Base-by-base conservation (phyloP, 202 grass and related monocot species). In the Saccharum hybrid region DNA sequence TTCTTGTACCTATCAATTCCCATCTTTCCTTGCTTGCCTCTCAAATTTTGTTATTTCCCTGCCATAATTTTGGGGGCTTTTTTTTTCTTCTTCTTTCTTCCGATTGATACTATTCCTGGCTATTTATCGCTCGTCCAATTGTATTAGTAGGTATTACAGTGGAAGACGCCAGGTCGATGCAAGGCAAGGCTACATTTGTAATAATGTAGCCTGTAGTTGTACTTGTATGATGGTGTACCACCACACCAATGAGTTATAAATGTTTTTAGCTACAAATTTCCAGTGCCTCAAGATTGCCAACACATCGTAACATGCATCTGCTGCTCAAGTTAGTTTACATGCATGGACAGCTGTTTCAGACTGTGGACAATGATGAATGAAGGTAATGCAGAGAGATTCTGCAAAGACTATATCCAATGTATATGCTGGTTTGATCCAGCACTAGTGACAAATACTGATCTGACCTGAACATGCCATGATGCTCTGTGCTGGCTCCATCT, bases 41-140 rank as follows among this genome's bases (percentile, higher is more conserved):
- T 54, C 2, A 5, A 62, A 52, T 68, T 74, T 76, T 82, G 60
- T 57, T 21, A 21, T 79, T 49, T 59, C 9, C 21, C 70, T 75
- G 36, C 23, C 41, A 18, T n/a, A 31, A 52, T 49, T 45, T 22
- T 76, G 8, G 43, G 38, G 1, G 69, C 31, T 72, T 62, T 63
- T 77, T 40, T 40, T 1, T 46, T 46, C 16, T 19, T 54, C 16
- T 19, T 57, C 16, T 19, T 57, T 57, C 51, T 54, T 54, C 51
- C 19, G 51, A 54, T n/a, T 8, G 51, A 1, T 54, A 3, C 19
- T 57, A 9, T 57, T 56, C 51, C 18, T 56, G 51, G 51, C 18
- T 21, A 57, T 57, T 19, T 54, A 19, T 54, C 51, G 51, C 51
- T 54, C 52, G 52, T 54, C 52, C 52, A n/a, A 3, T n/a, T 56